Percentiles rank a stretch among this genome's conserved stretches.
Evolutionary conservation across 345 rosid genomes (phyloP).

Genomic region (Eucalyptus grandis): DNA sequence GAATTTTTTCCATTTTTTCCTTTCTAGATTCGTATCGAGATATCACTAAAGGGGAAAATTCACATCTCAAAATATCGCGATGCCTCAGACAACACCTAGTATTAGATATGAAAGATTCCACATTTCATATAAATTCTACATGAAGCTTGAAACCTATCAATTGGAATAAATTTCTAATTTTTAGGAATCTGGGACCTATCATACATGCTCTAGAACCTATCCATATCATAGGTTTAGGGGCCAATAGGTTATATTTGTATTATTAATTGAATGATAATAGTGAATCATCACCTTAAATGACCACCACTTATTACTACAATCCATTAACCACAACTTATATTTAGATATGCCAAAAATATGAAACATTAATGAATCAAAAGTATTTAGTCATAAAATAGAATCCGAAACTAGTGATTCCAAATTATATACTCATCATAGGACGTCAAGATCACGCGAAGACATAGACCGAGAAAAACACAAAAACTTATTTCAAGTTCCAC

Average conservation of each 20-base stretch:
- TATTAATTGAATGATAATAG: rapidly evolving
- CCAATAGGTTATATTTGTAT: too few relatives aligned
- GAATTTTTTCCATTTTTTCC: neutral
- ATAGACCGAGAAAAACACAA: too few relatives aligned
- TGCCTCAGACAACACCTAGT: rapidly evolving
- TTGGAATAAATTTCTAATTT: too few relatives aligned
- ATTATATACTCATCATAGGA: too few relatives aligned
- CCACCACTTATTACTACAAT: rapidly evolving
- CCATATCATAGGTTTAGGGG: rapidly evolving
- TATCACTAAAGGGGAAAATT: neutral
- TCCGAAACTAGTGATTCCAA: neutral
- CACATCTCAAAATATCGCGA: neutral
- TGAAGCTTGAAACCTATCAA: neutral
- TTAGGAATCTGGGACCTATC: rapidly evolving
- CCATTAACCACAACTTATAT: too few relatives aligned
- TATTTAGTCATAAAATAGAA: too few relatives aligned
- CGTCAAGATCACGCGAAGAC: rapidly evolving
- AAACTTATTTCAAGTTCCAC: too few relatives aligned
- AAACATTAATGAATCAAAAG: too few relatives aligned
- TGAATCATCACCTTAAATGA: rapidly evolving
- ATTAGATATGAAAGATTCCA: rapidly evolving
- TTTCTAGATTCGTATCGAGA: neutral
- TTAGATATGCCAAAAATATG: rapidly evolving
- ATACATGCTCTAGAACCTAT: rapidly evolving
- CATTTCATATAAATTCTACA: neutral